Evolutionary conservation across 2,329 filamentous ascomycete species (phyloP).

Genomic region (Cladosporium sp.): DNA sequence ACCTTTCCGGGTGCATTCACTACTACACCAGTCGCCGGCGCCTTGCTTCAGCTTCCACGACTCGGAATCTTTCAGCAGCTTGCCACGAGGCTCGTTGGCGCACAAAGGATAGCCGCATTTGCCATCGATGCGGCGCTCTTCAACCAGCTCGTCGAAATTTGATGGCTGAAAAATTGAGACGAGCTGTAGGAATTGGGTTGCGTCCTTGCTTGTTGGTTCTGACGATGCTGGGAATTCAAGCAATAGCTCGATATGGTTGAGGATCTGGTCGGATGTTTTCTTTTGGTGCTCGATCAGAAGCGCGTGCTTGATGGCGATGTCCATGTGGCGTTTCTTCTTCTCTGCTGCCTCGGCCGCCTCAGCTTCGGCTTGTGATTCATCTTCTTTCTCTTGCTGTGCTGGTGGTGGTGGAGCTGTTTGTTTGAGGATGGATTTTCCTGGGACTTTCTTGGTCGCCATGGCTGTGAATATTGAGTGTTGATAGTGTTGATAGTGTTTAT

Average conservation of each 20-base stretch:
- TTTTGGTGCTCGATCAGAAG: slow-evolving; percentile 77
- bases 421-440: slow-evolving; percentile 45
- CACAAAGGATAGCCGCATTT: slow-evolving; percentile 84
- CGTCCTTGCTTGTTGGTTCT: slow-evolving; percentile 54
- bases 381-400: slow-evolving; percentile 17
- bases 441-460: slow-evolving; percentile 25
- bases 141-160: slow-evolving; percentile 84
- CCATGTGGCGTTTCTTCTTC: slow-evolving; percentile 41
- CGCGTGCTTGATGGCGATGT: slow-evolving; percentile 77
- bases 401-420: slow-evolving; percentile 28
- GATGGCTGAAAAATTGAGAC: slow-evolving; percentile 73
- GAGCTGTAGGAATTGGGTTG: slow-evolving; percentile 58
- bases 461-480: neutral
- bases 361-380: slow-evolving; percentile 26
- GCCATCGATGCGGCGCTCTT: slow-evolving; percentile 79
- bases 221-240: slow-evolving; percentile 56
- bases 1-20: slow-evolving; percentile 70
- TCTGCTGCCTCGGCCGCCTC: slow-evolving; percentile 8
- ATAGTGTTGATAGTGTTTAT: no score
- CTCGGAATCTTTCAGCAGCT: slow-evolving; percentile 36
- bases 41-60: slow-evolving; percentile 67
- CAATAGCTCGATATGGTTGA: slow-evolving; percentile 66
- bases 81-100: slow-evolving; percentile 55
- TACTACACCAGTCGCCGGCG: slow-evolving; percentile 82
- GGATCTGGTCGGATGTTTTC: slow-evolving; percentile 67